Percentiles rank a stretch among this genome's conserved stretches.
Conservation (phyloP, 75 land plant species). For the Cunninghamia lanceolata region DNA sequence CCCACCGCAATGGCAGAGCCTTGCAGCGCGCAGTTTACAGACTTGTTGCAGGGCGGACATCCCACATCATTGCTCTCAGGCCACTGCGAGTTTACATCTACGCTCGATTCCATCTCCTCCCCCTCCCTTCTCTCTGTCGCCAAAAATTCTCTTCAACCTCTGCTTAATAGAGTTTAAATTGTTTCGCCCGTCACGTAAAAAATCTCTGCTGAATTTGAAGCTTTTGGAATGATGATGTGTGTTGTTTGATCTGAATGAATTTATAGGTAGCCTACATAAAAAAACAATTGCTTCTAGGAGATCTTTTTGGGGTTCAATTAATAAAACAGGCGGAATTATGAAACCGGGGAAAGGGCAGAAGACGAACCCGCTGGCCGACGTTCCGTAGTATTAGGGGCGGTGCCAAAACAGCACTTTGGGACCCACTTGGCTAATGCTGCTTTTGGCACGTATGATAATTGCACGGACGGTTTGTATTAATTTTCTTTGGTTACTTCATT, state of each 20-base stretch:
- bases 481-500: too few relatives aligned
- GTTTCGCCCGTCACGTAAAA: too few relatives aligned
- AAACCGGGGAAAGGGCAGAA: background rate
- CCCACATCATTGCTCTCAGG: slow-evolving; percentile 7
- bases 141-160: too few relatives aligned
- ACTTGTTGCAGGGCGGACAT: background rate
- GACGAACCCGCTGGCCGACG: background rate
- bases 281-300: background rate
- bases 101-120: background rate
- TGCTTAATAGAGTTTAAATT: too few relatives aligned
- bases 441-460: background rate
- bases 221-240: too few relatives aligned
- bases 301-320: background rate
- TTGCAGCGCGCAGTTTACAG: background rate
- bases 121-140: too few relatives aligned
- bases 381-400: background rate
- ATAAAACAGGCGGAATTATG: background rate
- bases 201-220: too few relatives aligned
- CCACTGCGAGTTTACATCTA: background rate
- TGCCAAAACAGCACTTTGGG: background rate
- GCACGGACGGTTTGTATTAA: background rate
- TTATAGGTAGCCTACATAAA: too few relatives aligned
- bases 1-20: background rate
- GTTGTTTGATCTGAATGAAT: too few relatives aligned
- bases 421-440: background rate